phyloP scores from a whole-genome alignment of 139 green algal genomes.

The Chlamydomonas applanata region DNA sequence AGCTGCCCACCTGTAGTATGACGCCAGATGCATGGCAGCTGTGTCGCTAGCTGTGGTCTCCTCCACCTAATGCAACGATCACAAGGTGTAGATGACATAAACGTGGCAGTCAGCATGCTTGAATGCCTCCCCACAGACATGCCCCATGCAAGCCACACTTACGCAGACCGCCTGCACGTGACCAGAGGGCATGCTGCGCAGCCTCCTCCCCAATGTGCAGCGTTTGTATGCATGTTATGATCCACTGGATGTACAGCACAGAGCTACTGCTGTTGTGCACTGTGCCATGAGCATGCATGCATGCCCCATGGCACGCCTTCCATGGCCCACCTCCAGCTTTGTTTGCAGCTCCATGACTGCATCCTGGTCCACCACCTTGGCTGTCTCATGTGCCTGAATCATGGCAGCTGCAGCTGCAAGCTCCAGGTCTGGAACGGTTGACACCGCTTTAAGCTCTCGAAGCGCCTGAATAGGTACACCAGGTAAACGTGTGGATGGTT shows the following conservation, averaged over 20 bases:
- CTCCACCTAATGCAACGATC: too few relatives aligned
- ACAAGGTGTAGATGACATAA: too few relatives aligned
- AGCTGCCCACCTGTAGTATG: conserved; percentile 33
- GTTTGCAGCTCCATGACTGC: conserved; percentile 47
- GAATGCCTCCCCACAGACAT: too few relatives aligned
- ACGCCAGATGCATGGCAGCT: conserved; percentile 46
- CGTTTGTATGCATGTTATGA: too few relatives aligned
- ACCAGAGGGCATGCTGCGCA: too few relatives aligned
- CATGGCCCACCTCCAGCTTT: conserved; percentile 53
- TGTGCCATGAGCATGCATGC: background rate
- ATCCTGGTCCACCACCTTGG: conserved; percentile 59
- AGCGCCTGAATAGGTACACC: conserved; percentile 44
- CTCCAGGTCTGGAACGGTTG: conserved; percentile 34
- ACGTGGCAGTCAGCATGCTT: too few relatives aligned
- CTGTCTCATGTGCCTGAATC: conserved; percentile 53
- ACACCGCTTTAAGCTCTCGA: conserved; percentile 49
- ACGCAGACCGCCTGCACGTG: too few relatives aligned
- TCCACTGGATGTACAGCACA: too few relatives aligned
- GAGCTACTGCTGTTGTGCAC: too few relatives aligned
- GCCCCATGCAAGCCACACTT: too few relatives aligned
- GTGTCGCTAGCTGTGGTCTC: conserved; percentile 32
- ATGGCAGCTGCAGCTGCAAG: conserved; percentile 50
- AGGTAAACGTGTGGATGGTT: background rate
- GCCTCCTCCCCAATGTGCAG: too few relatives aligned
- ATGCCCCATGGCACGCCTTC: too few relatives aligned